Base-by-base conservation (phyloP, 1,284 basidiomycete genomes). In the Caloboletus firmus region DNA sequence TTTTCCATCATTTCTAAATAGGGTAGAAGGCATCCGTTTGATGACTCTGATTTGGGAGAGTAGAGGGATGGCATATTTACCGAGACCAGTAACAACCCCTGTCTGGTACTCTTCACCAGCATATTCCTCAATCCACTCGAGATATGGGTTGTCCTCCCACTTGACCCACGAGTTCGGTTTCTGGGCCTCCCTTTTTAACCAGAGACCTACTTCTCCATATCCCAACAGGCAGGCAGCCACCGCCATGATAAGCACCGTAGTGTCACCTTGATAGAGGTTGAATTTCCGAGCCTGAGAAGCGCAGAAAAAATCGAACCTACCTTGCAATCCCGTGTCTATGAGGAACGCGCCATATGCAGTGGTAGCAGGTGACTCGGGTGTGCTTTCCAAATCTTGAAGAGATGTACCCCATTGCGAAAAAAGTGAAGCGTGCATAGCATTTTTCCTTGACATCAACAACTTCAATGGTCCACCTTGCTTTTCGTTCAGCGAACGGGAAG, bases 191-290 rank as follows among this genome's bases (percentile, higher is more conserved):
- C 74, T 79, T 70, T 80, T 81, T 41, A 89, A 72, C 87, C 83
- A 95, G 34, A 91, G 72, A 0, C 93, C 94, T 0, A 96, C 91
- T 68, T 96, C 92, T 7, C 93, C 95, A 66, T 97, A 97, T 0
- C 94, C 95, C 0, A 97, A 74, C 17, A 96, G 76, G 69, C 95
- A 98, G 8, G 91, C 88, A 26, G 88, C 83, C 1, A 95, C 80
- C 1, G 93, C 90, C 69, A 96, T 88, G 15, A 89, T 72, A 18
- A 95, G 74, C 59, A 86, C 85, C 30, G 86, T 80, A 7, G 83
- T 70, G 65, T 93, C 91, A 12, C 92, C 84, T 87, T 11, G 49
- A 42, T 15, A 46, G 9, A 8, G 17, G 4, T 7, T 13, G 39
- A 26, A n/a, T 5, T 18, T 10, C 6, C 32, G 34, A 17, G 9